Conservation (phyloP, 441 rosid species). For the Brassica balearica region DNA sequence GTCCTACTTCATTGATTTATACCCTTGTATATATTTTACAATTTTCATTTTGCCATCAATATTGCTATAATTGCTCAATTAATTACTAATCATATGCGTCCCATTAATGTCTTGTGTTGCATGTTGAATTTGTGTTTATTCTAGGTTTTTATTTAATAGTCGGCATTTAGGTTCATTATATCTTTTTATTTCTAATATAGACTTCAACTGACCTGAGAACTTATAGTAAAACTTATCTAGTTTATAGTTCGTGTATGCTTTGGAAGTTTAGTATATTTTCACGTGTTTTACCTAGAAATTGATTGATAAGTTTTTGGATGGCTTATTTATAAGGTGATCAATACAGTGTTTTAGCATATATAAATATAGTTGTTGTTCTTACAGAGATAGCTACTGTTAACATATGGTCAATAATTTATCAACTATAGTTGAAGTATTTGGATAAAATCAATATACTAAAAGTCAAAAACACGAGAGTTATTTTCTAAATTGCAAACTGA, state of each 20-base stretch:
- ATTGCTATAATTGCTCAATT: slow-evolving; percentile 37
- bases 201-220: background rate
- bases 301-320: background rate
- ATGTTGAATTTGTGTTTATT: slow-evolving; percentile 20
- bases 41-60: slow-evolving; percentile 32
- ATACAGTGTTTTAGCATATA: background rate
- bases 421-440: slow-evolving; percentile 1
- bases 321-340: background rate
- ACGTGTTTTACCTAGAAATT: background rate
- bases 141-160: background rate
- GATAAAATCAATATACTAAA: background rate
- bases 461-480: background rate
- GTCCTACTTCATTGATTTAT: slow-evolving; percentile 35
- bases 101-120: slow-evolving; percentile 23
- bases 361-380: background rate
- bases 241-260: background rate
- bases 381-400: background rate
- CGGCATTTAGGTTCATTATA: background rate
- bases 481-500: slow-evolving; percentile 7
- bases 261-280: background rate
- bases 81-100: slow-evolving; percentile 40
- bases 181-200: background rate
- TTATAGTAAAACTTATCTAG: background rate
- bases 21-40: slow-evolving; percentile 21
- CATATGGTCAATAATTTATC: background rate